Percentiles rank a stretch among this genome's conserved stretches.
phyloP scores from a whole-genome alignment of 2,329 filamentous ascomycete species.

The Apiospora pterosperma region DNA sequence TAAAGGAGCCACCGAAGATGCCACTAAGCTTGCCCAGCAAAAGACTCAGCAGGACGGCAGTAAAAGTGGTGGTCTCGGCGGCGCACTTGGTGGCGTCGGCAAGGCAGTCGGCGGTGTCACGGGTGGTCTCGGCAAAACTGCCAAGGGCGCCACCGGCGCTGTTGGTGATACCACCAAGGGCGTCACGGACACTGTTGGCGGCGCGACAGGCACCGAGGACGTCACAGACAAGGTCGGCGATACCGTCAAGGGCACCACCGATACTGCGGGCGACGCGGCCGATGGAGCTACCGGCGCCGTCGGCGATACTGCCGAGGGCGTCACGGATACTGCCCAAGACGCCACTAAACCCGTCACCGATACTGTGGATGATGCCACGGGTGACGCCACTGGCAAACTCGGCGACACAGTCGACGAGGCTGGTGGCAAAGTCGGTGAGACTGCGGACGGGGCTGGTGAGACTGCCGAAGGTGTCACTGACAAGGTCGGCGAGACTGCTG shows the following conservation, averaged over 20 bases:
- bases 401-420: constrained; percentile 12
- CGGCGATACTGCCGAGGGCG: constrained; percentile 11
- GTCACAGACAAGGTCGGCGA: constrained; percentile 19
- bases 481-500: constrained; percentile 15
- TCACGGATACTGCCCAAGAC: constrained; percentile 14
- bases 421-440: constrained; percentile 11
- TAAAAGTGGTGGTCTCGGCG: constrained; percentile 13
- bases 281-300: constrained; percentile 7
- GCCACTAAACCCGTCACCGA: constrained; percentile 13
- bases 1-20: constrained; percentile 12
- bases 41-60: constrained; percentile 5
- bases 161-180: constrained; percentile 19
- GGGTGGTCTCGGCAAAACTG: constrained; percentile 17
- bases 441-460: constrained; percentile 14
- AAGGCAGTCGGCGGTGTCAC: constrained; percentile 17
- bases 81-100: constrained; percentile 19
- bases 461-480: constrained; percentile 17
- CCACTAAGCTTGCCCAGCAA: not conserved
- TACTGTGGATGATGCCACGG: constrained; percentile 7
- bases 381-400: constrained; percentile 7
- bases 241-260: constrained; percentile 15
- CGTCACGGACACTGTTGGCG: constrained; percentile 19
- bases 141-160: constrained; percentile 17
- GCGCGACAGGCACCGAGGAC: constrained; percentile 18
- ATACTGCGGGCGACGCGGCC: constrained; percentile 10